Base-by-base conservation (phyloP, 768 basidiomycete species). In the Lactifluus echinatus region DNA sequence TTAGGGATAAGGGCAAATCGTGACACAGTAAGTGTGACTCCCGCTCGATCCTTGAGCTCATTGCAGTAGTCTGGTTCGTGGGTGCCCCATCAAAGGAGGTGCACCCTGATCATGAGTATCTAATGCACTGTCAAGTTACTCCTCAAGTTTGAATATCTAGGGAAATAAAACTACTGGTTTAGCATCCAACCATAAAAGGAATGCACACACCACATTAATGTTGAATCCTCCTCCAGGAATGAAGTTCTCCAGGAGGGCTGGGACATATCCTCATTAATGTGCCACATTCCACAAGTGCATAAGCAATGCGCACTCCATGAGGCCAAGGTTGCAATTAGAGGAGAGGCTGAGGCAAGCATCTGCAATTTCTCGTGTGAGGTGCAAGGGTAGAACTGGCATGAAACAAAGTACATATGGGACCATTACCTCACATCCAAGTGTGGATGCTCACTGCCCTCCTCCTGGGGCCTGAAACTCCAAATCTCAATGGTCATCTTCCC, bases 401-500 rank as follows among this genome's bases (percentile, higher is more conserved):
- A n/a, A n/a, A n/a, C n/a, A n/a, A n/a, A n/a, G n/a, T n/a, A n/a
- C n/a, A n/a, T n/a, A n/a, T n/a, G n/a, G n/a, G n/a, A n/a, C n/a
- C 21, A 8, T 50, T 21, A 51, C 49, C 26, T 50, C 40, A 24
- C 55, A 2, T 33, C 24, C 8, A 44, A 31, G 21, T 40, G 44
- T 21, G n/a, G 17, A 6, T 40, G 39, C 10, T 28, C 44, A 11
- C 34, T 28, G 4, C 36, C 33, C 55, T 47, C 44, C 24, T 72
- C 73, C 64, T 66, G 72, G n/a, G 80, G 79, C 65, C 75, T 73
- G 72, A 87, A 82, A 63, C 80, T 85, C 83, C 90, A 87, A 52
- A 94, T 82, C 76, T 95, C 94, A 71, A 94, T 80, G 19, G 89
- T 83, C 51, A 88, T 93, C 76, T 85, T 87, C 26, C 84, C 87